Evolutionary conservation across 768 basidiomycete species (phyloP), one percentile per base, ranked within the genome.

Genomic region (Boletus rubropictus): DNA sequence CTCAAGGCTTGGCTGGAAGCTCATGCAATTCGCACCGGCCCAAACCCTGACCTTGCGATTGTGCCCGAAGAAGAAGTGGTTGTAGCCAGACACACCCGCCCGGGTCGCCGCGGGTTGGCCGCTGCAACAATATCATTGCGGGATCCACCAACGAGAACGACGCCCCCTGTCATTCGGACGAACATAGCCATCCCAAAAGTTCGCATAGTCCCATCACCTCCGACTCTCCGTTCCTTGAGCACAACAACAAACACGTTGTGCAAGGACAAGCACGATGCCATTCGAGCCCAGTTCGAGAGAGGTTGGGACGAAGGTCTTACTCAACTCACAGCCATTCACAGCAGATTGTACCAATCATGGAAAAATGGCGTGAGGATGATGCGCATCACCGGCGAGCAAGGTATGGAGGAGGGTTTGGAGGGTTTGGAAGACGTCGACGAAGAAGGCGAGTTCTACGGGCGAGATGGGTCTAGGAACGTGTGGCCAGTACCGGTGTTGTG

Each of bases 281-380:
- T 82, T 38, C 68, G 71, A 10, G 60, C 60, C 1, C 76, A 78
- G 51, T 89, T 86, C 55, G 71, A 71, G 57, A 69, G 64, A 22
- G 86, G 84, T 14, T 86, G 84, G 84, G 61, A 63, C 3, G 76
- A 80, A 53, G 85, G 84, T 4, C 55, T 86, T 38, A 62, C 67
- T 14, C 74, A 75, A 39, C 66, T 86, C 20, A 62, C 61, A n/a
- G 72, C 73, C n/a, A 74, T 71, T 12, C 72, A 76, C 25, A 62
- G 59, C 5, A 67, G 81, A 44, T 51, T 80, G 44, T 56, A 57
- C 41, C 65, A 72, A 51, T 79, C 76, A 24, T 76, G 73, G 55
- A 62, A 52, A 34, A 77, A 78, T 49, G 76, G 76, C 1, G 51
- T 72, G 25, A 66, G 65, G 25, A 60, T 79, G 33, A 60, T 82